Evolutionary conservation across 345 rosid genomes (phyloP), one percentile per base, ranked within the genome.

Genomic region (Camelina hispida): DNA sequence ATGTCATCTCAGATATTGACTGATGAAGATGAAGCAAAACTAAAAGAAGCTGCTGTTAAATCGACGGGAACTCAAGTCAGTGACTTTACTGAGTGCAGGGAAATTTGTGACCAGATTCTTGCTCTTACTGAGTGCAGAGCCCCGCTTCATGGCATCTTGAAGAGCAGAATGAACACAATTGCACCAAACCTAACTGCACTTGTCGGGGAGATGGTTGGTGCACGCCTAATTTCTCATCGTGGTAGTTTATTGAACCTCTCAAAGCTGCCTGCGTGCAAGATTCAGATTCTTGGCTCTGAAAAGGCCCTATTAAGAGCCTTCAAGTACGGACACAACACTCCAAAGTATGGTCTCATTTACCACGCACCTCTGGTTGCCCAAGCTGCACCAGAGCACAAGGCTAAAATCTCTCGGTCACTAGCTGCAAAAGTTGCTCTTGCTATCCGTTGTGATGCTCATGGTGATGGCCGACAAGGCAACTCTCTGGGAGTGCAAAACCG

Each of bases 151-250:
- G 99, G 92, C 69, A 87, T 87, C 68, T 42, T 92, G 46, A 95
- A 95, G 81, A 88, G 89, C 72, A 82, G 97, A 79, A 95, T 95
- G 99, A 89, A 90, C 75, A 90, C 90, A 2, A 75, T 95, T 22
- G 98, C 98, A 0, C 98, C 99, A 4, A 95, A 90, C 76, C 90
- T 95, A 85, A 92, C 99, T 75, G 90, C 89, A 40, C 87, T 95
- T 7, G 99, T 95, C 0, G 99, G 99, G 4, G 98, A 95, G 82
- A 93, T 95, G 59, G 99, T 92, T 2, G 97, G 99, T 58, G 98
- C 97, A 69, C 97, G 96, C 4, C 87, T 95, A 8, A 92, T 95
- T 30, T 96, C 97, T 16, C 98, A 90, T 66, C 96, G 97, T 1
- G 97, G 97, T 58, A 90, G 98, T 81, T 85, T 92, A 79, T 48